Conservation (phyloP, 345 rosid genomes). For the Moricandia arvensis region DNA sequence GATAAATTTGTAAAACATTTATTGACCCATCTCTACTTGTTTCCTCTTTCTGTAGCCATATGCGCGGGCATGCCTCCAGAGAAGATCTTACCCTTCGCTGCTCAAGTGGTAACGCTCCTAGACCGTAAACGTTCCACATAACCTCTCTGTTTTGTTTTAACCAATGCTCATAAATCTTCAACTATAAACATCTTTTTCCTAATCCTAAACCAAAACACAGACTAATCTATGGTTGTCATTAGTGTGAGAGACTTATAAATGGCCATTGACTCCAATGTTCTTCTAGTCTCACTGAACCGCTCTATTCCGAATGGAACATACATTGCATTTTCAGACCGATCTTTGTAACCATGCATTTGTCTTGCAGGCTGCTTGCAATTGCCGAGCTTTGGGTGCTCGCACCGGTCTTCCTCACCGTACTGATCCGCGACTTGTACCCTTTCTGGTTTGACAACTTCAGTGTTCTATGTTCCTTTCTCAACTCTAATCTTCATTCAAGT, state of each 20-base stretch:
- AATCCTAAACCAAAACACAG: background rate
- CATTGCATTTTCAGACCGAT: background rate
- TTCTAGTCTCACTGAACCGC: background rate
- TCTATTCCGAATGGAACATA: background rate
- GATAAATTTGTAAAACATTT: no score
- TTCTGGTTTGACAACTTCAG: conserved; percentile 37
- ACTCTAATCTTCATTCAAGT: background rate
- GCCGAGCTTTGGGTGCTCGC: conserved; percentile 85
- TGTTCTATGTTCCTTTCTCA: conserved; percentile 14
- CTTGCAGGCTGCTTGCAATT: conserved; percentile 70
- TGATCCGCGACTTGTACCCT: conserved; percentile 54
- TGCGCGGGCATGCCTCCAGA: conserved; percentile 68
- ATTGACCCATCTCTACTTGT: background rate
- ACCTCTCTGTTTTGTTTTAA: background rate
- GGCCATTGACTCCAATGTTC: background rate
- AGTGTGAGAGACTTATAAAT: background rate
- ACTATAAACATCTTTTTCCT: background rate
- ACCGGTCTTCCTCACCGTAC: conserved; percentile 59
- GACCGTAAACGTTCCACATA: conserved; percentile 8
- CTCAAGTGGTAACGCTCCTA: conserved; percentile 67
- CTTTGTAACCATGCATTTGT: conserved; percentile 1
- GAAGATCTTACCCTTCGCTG: conserved; percentile 75
- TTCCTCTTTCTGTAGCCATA: conserved; percentile 45
- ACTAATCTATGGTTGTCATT: background rate
- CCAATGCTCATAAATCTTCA: background rate